phyloP scores from a whole-genome alignment of 2,329 filamentous ascomycete genomes.

The Cryphonectria parasitica region DNA sequence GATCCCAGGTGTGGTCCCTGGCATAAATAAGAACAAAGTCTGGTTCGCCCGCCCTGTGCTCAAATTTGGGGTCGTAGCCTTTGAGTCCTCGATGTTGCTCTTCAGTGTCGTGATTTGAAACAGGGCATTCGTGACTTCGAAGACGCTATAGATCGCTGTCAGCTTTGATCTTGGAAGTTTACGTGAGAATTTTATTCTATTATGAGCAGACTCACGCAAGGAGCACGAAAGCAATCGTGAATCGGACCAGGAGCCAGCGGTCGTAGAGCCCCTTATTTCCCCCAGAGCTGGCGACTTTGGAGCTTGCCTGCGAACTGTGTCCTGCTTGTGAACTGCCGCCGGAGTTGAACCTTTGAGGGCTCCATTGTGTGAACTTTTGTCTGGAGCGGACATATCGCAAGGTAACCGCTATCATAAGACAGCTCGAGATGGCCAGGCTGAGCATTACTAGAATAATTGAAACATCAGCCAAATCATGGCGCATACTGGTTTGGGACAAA shows the following conservation, averaged over 20 bases:
- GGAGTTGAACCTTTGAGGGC: slow-evolving; percentile 21
- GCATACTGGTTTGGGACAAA: too few species aligned
- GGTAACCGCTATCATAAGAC: slow-evolving; percentile 34
- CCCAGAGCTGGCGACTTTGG: not conserved
- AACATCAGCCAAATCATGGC: not conserved
- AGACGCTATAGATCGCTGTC: slow-evolving; percentile 27
- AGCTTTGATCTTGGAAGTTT: not conserved
- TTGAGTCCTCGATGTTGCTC: slow-evolving; percentile 29
- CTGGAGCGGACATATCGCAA: slow-evolving; percentile 33
- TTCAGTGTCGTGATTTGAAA: slow-evolving; percentile 34
- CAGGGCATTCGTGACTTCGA: slow-evolving; percentile 36
- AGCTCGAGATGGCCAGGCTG: slow-evolving; percentile 33
- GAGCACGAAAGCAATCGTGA: slow-evolving; percentile 34
- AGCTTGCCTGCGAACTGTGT: slow-evolving; percentile 13
- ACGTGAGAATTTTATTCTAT: not conserved
- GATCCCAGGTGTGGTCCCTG: slow-evolving; percentile 33
- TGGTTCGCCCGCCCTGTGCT: slow-evolving; percentile 28
- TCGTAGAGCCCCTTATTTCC: slow-evolving; percentile 33
- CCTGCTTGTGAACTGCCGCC: slow-evolving; percentile 22
- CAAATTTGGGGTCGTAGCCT: slow-evolving; percentile 28
- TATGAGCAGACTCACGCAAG: slow-evolving; percentile 30
- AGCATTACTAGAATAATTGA: slow-evolving; percentile 30
- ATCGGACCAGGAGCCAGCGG: slow-evolving; percentile 37
- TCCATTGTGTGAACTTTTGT: slow-evolving; percentile 35
- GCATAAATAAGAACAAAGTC: slow-evolving; percentile 32